A percentile compares a stretch with the other conserved stretches of the same genome.
Evolutionary conservation across 2,329 filamentous ascomycete species (phyloP).

Genomic region (Penicillium expansum): DNA sequence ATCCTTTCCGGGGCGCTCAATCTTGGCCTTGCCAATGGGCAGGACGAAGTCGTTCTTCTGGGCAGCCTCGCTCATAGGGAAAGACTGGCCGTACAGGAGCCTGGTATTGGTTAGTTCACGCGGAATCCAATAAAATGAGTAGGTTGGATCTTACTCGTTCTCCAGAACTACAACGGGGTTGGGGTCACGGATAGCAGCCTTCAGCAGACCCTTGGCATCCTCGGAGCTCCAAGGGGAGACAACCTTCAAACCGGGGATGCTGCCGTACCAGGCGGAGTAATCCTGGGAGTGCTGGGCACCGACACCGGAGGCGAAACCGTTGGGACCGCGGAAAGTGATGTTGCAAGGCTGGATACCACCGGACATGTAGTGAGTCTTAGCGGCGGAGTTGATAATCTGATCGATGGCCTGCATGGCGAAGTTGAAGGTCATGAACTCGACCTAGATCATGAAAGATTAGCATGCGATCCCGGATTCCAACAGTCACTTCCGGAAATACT

Average conservation of each 20-base stretch:
- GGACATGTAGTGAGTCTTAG: constrained; percentile 99
- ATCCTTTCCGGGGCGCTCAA: constrained; percentile 94
- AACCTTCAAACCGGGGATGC: constrained; percentile 95
- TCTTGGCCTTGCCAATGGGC: constrained; percentile 98
- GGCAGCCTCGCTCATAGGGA: constrained; percentile 96
- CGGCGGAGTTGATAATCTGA: constrained; percentile 97
- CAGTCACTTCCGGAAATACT: constrained; percentile 41
- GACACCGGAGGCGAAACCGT: constrained; percentile 95
- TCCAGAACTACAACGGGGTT: constrained; percentile 93
- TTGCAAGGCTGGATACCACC: constrained; percentile 99
- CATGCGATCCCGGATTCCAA: not conserved
- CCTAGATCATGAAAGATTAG: constrained; percentile 51
- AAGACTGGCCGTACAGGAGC: constrained; percentile 82
- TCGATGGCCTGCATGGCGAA: constrained; percentile 99
- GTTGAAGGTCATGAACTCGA: constrained; percentile 99
- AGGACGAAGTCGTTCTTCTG: constrained; percentile 96
- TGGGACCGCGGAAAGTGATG: constrained; percentile 98
- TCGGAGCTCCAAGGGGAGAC: constrained; percentile 94
- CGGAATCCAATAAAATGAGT: not conserved
- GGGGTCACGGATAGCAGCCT: constrained; percentile 96
- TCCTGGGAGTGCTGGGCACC: constrained; percentile 98
- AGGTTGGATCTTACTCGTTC: constrained; percentile 62
- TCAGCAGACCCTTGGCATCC: constrained; percentile 96
- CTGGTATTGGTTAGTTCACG: constrained; percentile 37
- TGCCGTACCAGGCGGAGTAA: constrained; percentile 98